Evolutionary conservation across 2,329 filamentous ascomycete species (phyloP).

Genomic region (Pseudogymnoascus sp.): DNA sequence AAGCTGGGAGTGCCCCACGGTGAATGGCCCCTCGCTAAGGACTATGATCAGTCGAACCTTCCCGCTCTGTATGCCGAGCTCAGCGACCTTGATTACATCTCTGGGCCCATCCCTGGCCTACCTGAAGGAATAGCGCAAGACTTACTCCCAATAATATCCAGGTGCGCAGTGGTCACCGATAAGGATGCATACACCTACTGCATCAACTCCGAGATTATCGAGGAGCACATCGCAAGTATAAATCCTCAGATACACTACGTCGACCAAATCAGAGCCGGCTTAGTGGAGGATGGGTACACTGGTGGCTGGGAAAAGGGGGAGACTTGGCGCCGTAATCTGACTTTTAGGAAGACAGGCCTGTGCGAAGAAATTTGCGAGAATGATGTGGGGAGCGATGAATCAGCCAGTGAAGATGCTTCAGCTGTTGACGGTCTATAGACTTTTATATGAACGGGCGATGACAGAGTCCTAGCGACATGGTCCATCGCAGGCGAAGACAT

Average conservation of each 20-base stretch:
- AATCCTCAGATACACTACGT: neutral
- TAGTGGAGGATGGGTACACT: neutral
- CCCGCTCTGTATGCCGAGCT: neutral
- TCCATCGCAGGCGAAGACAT: neutral
- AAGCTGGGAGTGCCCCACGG: neutral
- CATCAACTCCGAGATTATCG: neutral
- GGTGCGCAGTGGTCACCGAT: neutral
- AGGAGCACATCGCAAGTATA: neutral
- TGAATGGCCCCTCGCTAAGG: neutral
- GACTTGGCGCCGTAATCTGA: neutral
- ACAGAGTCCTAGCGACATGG: neutral
- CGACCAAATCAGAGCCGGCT: neutral
- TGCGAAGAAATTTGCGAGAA: neutral
- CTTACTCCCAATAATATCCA: neutral
- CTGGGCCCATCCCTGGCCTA: neutral
- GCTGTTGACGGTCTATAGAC: neutral
- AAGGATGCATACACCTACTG: neutral
- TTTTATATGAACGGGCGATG: neutral
- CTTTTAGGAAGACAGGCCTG: neutral
- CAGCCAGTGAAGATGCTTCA: neutral
- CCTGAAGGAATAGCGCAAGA: neutral
- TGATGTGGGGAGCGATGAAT: too few species aligned
- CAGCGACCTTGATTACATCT: neutral
- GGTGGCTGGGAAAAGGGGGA: neutral
- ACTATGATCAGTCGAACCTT: neutral